phyloP scores from a whole-genome alignment of 202 grass and related monocot genomes.

The Elaeis oleifera region DNA sequence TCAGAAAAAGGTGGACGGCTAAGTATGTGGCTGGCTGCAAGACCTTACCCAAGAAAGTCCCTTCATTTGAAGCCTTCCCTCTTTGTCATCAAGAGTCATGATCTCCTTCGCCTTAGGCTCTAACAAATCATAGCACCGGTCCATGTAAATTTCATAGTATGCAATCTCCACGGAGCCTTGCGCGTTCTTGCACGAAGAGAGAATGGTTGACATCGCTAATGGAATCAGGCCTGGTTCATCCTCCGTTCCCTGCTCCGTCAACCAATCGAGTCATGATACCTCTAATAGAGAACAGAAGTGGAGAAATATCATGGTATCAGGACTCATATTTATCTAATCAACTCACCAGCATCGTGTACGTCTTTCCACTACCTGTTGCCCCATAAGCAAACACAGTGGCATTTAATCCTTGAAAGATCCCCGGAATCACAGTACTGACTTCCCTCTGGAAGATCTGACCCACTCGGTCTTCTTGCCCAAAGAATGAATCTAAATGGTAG shows the following conservation, averaged over 20 bases:
- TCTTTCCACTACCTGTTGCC: slow-evolving; percentile 80
- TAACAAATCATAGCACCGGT: slow-evolving; percentile 78
- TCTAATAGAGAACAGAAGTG: background rate
- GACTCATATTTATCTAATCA: too few relatives aligned
- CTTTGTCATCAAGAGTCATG: slow-evolving; percentile 70
- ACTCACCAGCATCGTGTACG: slow-evolving; percentile 73
- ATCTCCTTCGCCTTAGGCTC: slow-evolving; percentile 83
- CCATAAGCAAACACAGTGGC: slow-evolving; percentile 73
- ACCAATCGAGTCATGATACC: background rate
- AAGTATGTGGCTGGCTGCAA: background rate
- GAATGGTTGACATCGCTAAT: slow-evolving; percentile 45
- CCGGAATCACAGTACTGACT: slow-evolving; percentile 50
- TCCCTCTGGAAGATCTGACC: slow-evolving; percentile 67
- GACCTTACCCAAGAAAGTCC: slow-evolving; percentile 75
- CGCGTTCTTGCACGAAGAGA: slow-evolving; percentile 41
- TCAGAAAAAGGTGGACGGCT: background rate
- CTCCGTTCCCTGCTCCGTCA: slow-evolving; percentile 44
- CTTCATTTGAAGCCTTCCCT: slow-evolving; percentile 66
- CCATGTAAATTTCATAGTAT: slow-evolving; percentile 92
- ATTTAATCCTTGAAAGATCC: slow-evolving; percentile 56
- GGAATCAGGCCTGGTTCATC: slow-evolving; percentile 56
- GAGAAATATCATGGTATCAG: background rate
- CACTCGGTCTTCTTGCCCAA: slow-evolving; percentile 40
- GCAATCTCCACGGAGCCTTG: slow-evolving; percentile 56
- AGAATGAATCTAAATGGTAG: slow-evolving; percentile 76